These are phyloP conservation scores for Datura wrightii DNA, from an alignment of 257 asterid genomes.

Conservation along the genomic window DNA sequence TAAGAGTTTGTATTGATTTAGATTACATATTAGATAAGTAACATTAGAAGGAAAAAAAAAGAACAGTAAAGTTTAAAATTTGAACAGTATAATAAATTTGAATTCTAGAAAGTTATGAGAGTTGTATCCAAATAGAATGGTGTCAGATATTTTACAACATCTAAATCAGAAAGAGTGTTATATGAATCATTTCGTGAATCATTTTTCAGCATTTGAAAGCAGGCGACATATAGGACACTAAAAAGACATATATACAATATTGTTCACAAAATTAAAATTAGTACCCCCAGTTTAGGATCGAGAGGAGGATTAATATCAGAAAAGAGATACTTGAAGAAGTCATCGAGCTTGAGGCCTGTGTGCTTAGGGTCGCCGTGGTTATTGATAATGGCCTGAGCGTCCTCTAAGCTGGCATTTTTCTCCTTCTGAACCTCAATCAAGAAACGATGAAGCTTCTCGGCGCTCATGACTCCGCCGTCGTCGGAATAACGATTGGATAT, in stretches of 20 bases:
- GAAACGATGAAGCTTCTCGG: conserved; percentile 56
- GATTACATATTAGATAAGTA: not conserved
- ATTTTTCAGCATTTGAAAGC: not conserved
- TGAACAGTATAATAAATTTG: not conserved
- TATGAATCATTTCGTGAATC: not conserved
- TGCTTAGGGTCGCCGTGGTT: conserved; percentile 50
- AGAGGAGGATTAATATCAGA: conserved; percentile 66
- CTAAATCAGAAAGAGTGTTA: not conserved
- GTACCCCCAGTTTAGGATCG: conserved; percentile 62
- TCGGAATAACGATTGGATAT: conserved; percentile 55
- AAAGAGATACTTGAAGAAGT: conserved; percentile 62
- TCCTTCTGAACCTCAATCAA: conserved; percentile 75
- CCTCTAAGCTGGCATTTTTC: conserved; percentile 54
- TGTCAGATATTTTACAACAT: not conserved
- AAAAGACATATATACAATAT: not conserved
- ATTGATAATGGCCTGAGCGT: conserved; percentile 60
- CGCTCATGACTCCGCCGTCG: conserved; percentile 56
- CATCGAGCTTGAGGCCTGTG: conserved; percentile 51
- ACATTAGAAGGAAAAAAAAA: not conserved
- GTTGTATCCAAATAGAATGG: not conserved
- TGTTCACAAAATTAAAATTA: not conserved
- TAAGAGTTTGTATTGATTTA: not conserved
- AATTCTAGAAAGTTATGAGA: not conserved
- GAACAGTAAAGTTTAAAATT: not conserved
- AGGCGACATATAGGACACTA: not conserved